phyloP scores from a whole-genome alignment of 1,284 basidiomycete genomes.

The Tausonia pullulans region DNA sequence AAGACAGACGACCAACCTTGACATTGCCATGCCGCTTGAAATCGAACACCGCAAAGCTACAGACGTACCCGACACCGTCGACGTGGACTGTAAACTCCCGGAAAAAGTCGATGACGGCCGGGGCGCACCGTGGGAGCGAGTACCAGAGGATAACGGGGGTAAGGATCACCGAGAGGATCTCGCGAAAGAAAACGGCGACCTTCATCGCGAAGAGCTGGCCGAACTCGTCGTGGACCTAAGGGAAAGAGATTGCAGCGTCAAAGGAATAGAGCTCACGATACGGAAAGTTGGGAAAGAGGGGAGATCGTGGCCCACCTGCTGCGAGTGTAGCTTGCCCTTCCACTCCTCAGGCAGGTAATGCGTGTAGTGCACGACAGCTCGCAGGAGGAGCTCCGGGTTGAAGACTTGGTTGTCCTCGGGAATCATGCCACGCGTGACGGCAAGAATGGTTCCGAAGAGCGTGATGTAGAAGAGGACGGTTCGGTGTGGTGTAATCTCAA shows the following conservation, averaged over 20 bases:
- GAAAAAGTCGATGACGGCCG: constrained; percentile 88
- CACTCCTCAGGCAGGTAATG: constrained; percentile 92
- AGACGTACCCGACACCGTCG: constrained; percentile 90
- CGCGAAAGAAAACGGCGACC: constrained; percentile 70
- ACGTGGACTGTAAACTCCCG: constrained; percentile 93
- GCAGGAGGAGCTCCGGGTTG: constrained; percentile 84
- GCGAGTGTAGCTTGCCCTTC: constrained; percentile 80
- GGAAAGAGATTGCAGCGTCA: not conserved
- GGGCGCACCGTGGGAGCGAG: constrained; percentile 76
- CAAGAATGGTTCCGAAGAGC: constrained; percentile 75
- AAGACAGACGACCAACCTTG: too few relatives aligned
- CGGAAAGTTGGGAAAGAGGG: constrained; percentile 2
- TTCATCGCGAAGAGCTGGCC: constrained; percentile 83
- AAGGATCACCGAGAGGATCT: constrained; percentile 78
- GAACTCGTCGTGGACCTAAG: constrained; percentile 75
- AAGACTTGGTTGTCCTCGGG: constrained; percentile 83
- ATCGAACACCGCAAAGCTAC: constrained; percentile 96
- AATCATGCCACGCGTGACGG: constrained; percentile 85
- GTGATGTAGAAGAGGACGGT: constrained; percentile 88
- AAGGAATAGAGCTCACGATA: not conserved
- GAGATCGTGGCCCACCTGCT: constrained; percentile 44
- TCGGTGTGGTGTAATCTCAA: constrained; percentile 86
- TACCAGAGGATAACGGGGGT: constrained; percentile 92
- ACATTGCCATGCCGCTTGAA: constrained; percentile 44
- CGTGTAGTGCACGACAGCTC: constrained; percentile 80